These are phyloP conservation scores for Arabidopsis thaliana DNA, from an alignment of 345 rosid species.

Conservation along the genomic window DNA sequence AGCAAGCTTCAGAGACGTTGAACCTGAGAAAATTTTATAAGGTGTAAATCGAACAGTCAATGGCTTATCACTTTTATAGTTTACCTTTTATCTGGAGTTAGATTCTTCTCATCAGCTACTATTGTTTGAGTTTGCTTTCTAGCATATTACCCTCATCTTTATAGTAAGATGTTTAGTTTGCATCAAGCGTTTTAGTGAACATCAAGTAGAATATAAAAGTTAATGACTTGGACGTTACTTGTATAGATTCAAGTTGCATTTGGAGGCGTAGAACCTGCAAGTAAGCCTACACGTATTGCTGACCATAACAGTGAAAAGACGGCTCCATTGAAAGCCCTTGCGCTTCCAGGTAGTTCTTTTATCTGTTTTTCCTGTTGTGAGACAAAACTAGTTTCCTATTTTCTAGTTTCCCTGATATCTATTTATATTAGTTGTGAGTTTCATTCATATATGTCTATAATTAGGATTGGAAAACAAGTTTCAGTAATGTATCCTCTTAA, in stretches of 20 bases:
- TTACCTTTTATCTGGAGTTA: neutral
- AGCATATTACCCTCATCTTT: neutral
- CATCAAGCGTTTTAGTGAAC: neutral
- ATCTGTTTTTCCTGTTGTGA: conserved; percentile 33
- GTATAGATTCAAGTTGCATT: conserved; percentile 61
- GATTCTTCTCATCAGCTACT: neutral
- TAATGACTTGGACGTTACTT: conserved; percentile 19
- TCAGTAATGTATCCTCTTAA: neutral
- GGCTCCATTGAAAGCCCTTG: conserved; percentile 55
- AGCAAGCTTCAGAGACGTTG: conserved; percentile 1
- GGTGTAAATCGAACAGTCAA: neutral
- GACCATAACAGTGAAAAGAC: conserved; percentile 47
- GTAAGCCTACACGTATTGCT: conserved; percentile 47
- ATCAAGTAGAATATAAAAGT: neutral
- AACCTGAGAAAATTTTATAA: neutral
- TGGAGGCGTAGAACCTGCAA: conserved; percentile 52
- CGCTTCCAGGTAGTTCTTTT: conserved; percentile 55
- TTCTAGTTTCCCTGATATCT: neutral
- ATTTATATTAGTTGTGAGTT: conserved; percentile 1
- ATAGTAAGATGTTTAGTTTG: neutral
- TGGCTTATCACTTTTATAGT: neutral
- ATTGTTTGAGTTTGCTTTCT: neutral
- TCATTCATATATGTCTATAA: neutral
- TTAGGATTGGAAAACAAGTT: neutral
- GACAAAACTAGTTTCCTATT: neutral